Percentiles rank a stretch among this genome's conserved stretches.
Evolutionary conservation across 768 basidiomycete species (phyloP).

Genomic region (Collybiopsis confluens): DNA sequence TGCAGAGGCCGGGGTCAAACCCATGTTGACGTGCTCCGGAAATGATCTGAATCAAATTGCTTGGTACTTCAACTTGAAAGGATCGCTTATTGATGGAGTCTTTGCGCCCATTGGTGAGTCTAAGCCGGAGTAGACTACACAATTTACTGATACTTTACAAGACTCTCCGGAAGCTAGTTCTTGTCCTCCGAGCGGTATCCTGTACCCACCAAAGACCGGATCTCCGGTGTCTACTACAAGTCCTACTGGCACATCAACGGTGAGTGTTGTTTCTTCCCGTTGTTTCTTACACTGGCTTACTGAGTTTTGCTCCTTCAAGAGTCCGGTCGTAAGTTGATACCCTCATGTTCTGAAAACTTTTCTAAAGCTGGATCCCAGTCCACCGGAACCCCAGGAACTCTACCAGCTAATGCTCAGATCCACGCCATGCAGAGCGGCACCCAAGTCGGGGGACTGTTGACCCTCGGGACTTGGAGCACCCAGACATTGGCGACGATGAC

Average conservation of each 20-base stretch:
- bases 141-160: constrained; percentile 16
- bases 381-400: constrained; percentile 14
- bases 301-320: not conserved
- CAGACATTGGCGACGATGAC: constrained; percentile 58
- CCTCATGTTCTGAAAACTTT: not conserved
- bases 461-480: constrained; percentile 54
- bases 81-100: constrained; percentile 62
- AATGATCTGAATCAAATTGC: constrained; percentile 39
- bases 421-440: constrained; percentile 33
- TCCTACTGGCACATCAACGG: constrained; percentile 7
- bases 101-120: constrained; percentile 56
- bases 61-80: constrained; percentile 59
- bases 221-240: constrained; percentile 21
- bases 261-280: too few relatives aligned
- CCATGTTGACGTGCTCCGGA: constrained; percentile 40
- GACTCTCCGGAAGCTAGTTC: constrained; percentile 46
- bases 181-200: constrained; percentile 54
- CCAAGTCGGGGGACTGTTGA: constrained; percentile 47
- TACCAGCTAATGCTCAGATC: constrained; percentile 47
- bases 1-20: constrained; percentile 48
- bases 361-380: not conserved
- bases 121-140: not conserved
- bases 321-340: not conserved
- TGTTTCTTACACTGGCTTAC: too few relatives aligned
- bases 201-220: constrained; percentile 54